These are phyloP conservation scores for Papiliotrema fonsecae DNA, from an alignment of 1,284 basidiomycete genomes.

Conservation along the genomic window DNA sequence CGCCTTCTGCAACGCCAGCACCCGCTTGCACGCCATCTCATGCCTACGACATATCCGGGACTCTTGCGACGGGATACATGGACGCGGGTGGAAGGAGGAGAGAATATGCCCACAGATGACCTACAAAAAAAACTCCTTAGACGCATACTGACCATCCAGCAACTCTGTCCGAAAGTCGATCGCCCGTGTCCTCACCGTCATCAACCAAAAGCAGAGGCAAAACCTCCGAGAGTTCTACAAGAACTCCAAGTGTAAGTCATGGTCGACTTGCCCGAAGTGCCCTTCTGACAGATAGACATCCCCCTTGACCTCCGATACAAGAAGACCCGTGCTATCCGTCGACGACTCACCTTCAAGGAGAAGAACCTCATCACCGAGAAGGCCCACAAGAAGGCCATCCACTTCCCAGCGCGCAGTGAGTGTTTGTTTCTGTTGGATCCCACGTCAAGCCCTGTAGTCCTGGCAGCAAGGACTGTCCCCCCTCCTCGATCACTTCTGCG, in stretches of 20 bases:
- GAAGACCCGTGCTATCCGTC: conserved; percentile 97
- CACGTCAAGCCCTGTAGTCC: too few relatives aligned
- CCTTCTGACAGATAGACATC: conserved; percentile 51
- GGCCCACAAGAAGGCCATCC: conserved; percentile 86
- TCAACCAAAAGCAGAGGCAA: conserved; percentile 96
- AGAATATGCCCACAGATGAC: neutral
- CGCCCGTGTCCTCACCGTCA: conserved; percentile 96
- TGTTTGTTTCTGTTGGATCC: conserved; percentile 4
- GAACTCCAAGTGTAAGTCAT: conserved; percentile 59
- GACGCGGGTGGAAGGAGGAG: neutral
- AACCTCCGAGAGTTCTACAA: conserved; percentile 99
- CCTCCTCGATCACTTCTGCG: too few relatives aligned
- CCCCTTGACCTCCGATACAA: conserved; percentile 97
- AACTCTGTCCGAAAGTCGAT: conserved; percentile 97
- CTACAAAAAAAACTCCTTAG: neutral
- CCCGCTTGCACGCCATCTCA: too few relatives aligned
- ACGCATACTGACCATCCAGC: conserved; percentile 53
- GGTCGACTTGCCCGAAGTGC: neutral
- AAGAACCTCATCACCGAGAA: conserved; percentile 74
- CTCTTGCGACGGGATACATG: neutral
- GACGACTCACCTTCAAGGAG: conserved; percentile 89
- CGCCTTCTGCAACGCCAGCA: too few relatives aligned
- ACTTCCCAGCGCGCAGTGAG: conserved; percentile 67
- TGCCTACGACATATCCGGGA: too few relatives aligned
- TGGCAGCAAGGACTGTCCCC: too few relatives aligned